Conservation (phyloP, 208 protist genomes). For the Acanthamoeba lenticulata region DNA sequence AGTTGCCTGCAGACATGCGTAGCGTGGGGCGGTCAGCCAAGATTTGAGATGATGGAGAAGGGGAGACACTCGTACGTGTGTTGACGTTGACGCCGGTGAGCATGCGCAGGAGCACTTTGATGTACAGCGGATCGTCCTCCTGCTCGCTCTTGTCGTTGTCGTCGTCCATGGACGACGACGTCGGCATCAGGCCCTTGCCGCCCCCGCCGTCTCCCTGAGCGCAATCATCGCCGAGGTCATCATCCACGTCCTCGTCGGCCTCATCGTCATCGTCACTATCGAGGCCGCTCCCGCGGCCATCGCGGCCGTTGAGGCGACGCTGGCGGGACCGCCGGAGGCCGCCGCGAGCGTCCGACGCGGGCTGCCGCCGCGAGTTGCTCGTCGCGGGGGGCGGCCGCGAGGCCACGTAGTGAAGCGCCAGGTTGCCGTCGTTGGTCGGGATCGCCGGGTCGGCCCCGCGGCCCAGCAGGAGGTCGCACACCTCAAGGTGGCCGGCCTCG, state of each 20-base stretch:
- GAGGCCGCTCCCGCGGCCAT: too few species aligned
- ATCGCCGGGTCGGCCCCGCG: slow-evolving; percentile 15
- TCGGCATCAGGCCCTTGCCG: too few species aligned
- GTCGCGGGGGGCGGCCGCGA: neutral
- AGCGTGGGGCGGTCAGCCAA: neutral
- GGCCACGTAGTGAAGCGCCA: slow-evolving; percentile 57
- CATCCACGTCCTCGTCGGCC: neutral
- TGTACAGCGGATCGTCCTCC: slow-evolving; percentile 40
- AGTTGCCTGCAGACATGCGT: neutral
- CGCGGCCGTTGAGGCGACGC: neutral
- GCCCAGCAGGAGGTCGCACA: slow-evolving; percentile 19
- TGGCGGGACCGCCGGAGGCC: neutral
- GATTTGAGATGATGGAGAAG: neutral
- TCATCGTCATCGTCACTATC: neutral
- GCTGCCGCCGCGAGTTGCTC: neutral
- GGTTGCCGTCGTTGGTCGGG: slow-evolving; percentile 46
- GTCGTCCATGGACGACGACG: too few species aligned
- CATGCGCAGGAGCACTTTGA: slow-evolving; percentile 54
- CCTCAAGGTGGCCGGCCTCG: slow-evolving; percentile 24
- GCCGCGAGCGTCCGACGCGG: neutral
- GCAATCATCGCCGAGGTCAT: too few species aligned
- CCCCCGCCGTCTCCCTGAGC: neutral
- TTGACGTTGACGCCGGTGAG: slow-evolving; percentile 57
- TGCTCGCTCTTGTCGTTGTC: neutral
- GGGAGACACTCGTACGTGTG: neutral